These are phyloP conservation scores for Pythium insidiosum DNA, from an alignment of 352 stramenopile genomes.

Conservation along the genomic window DNA sequence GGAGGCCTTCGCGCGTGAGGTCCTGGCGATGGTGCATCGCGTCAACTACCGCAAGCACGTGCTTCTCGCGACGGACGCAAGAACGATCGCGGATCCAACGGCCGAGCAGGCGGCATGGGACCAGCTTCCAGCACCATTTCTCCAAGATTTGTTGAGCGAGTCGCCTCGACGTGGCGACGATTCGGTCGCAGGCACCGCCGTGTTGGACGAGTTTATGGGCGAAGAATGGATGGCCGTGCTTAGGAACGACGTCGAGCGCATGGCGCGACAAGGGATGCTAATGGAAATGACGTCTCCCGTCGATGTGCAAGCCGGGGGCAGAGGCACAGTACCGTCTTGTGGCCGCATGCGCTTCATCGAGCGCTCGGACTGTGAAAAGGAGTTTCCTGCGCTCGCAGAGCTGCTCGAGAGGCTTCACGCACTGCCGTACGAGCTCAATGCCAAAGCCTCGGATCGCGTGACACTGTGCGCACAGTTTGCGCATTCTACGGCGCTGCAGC, in stretches of 20 bases:
- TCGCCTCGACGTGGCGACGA: neutral
- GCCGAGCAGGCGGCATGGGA: constrained; percentile 57
- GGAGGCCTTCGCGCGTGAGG: constrained; percentile 77
- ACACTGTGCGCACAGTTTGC: constrained; percentile 64
- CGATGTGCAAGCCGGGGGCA: neutral
- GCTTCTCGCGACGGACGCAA: constrained; percentile 53
- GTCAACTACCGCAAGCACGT: constrained; percentile 80
- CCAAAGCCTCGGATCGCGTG: constrained; percentile 28
- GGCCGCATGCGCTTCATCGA: constrained; percentile 61
- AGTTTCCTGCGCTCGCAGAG: constrained; percentile 67
- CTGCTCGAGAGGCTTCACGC: constrained; percentile 68
- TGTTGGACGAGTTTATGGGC: constrained; percentile 75
- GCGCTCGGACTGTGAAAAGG: constrained; percentile 31
- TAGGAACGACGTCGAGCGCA: constrained; percentile 51
- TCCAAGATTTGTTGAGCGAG: constrained; percentile 30
- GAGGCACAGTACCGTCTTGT: neutral
- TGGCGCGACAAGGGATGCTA: constrained; percentile 44
- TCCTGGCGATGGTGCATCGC: constrained; percentile 77
- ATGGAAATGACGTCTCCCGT: constrained; percentile 15
- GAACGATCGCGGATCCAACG: constrained; percentile 46
- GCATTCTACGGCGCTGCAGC: constrained; percentile 47
- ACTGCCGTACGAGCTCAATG: constrained; percentile 80
- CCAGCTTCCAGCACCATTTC: constrained; percentile 38
- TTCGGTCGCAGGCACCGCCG: constrained; percentile 22
- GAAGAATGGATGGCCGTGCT: constrained; percentile 67